A percentile compares a stretch with the other conserved stretches of the same genome.
Conservation (phyloP, 23 red algal genomes). For the Gracilaria vermiculophylla region DNA sequence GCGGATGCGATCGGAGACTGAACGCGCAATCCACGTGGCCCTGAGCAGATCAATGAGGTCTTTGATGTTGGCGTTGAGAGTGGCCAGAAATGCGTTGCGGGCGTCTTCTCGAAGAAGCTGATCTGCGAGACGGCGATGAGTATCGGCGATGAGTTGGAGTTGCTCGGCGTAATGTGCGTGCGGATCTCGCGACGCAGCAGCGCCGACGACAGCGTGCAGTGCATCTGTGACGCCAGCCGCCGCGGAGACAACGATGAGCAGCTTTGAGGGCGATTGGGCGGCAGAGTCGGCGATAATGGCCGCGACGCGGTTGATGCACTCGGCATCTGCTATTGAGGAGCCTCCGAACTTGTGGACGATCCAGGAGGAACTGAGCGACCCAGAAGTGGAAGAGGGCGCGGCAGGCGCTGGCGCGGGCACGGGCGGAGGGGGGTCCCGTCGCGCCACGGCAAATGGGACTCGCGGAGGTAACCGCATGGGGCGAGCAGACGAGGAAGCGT, state of each 20-base stretch:
- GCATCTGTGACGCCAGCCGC: slow-evolving; percentile 85
- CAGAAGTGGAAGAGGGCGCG: not conserved
- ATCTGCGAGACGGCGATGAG: slow-evolving; percentile 66
- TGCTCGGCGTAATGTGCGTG: slow-evolving; percentile 85
- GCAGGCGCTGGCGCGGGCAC: not conserved
- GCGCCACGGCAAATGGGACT: slow-evolving; percentile 9
- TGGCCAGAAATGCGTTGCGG: slow-evolving; percentile 75
- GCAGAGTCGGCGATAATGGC: slow-evolving; percentile 17
- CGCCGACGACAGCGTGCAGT: slow-evolving; percentile 39
- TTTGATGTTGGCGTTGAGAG: slow-evolving; percentile 63
- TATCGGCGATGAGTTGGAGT: slow-evolving; percentile 75
- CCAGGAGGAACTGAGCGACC: slow-evolving; percentile 19
- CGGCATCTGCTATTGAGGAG: slow-evolving; percentile 69
- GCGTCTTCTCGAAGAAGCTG: slow-evolving; percentile 67
- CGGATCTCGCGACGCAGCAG: slow-evolving; percentile 55
- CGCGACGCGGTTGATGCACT: slow-evolving; percentile 54
- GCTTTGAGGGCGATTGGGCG: slow-evolving; percentile 5
- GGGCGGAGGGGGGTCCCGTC: not conserved
- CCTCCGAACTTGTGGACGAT: slow-evolving; percentile 97
- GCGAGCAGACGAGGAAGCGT: not conserved
- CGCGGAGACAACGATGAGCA: slow-evolving; percentile 92
- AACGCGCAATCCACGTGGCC: slow-evolving; percentile 88
- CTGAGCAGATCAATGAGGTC: slow-evolving; percentile 89
- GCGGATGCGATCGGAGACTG: slow-evolving; percentile 54
- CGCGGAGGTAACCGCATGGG: not conserved